Evolutionary conservation across 768 basidiomycete species (phyloP), one percentile per base, ranked within the genome.

Genomic region (Mycena alexandri): DNA sequence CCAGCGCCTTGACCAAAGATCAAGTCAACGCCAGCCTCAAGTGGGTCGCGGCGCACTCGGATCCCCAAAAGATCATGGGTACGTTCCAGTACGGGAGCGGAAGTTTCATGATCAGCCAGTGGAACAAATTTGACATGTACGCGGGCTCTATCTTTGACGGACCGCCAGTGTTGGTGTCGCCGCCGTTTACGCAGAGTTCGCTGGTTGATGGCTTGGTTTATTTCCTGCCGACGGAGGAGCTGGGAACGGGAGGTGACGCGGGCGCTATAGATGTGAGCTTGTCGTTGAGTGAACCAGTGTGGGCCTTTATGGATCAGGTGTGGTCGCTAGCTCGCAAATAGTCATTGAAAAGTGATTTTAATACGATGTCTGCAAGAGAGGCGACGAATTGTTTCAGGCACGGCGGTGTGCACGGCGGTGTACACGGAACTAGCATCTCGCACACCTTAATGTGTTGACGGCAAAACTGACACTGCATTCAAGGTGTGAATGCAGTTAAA

Each of bases 121-220:
- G 73, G 73, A 72, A 66, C 59, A 73, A 73, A 54, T 68, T 73
- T 11, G 71, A 70, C 44, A 67, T 72, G 65, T 73, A 73, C 47
- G 51, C 38, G 19, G 51, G 64, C 52, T 29, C 53, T 25, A 60
- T 65, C 21, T 73, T 73, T 41, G 71, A 70, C 13, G 61, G 48
- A 11, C 21, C 22, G 44, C 73, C 73, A n/a, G 46, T 68, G 3
- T 58, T 73, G 24, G 71, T 63, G n/a, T 65, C 65, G 47, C 66
- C 68, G 48, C 71, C 73, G 5, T 73, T 73, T 43, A 73, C 71
- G 43, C 34, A 64, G 17, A 72, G 55, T 36, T 70, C 72, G 42
- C 43, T 67, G 19, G 43, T 65, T 2, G 73, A 73, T 52, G 73
- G 73, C 14, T 55, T 73, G 56, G 71, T 44, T 5, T 73, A 70